Evolutionary conservation across 371 early-diverging fungal species (phyloP).

Genomic region (Rhizomucor pusillus): DNA sequence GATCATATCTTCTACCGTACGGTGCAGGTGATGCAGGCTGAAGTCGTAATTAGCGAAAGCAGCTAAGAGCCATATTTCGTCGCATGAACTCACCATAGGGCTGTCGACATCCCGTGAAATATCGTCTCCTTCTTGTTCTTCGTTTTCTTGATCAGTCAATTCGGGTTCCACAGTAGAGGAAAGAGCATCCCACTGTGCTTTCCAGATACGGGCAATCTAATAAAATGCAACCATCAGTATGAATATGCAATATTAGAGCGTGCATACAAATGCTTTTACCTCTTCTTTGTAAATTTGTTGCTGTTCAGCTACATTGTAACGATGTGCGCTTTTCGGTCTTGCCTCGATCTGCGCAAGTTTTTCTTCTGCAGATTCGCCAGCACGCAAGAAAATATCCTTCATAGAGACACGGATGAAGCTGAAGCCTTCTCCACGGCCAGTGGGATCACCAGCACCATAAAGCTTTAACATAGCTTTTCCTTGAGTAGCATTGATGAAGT

Average conservation of each 20-base stretch:
- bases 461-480: conserved; percentile 94
- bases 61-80: no score
- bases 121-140: conserved; percentile 47
- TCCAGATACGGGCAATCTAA: conserved; percentile 90
- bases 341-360: conserved; percentile 82
- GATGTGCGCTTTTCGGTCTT: conserved; percentile 81
- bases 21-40: conserved; percentile 25
- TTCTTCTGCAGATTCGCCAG: conserved; percentile 84
- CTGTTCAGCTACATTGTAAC: conserved; percentile 94
- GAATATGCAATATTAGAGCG: background rate
- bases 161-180: conserved; percentile 51
- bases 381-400: conserved; percentile 95
- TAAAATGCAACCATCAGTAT: no score
- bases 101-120: conserved; percentile 28
- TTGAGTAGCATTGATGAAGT: conserved; percentile 91
- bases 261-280: conserved; percentile 23
- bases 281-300: conserved; percentile 93
- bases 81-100: conserved; percentile 28
- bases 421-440: conserved; percentile 98
- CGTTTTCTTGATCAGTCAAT: conserved; percentile 52
- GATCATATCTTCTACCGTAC: conserved; percentile 30
- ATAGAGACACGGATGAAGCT: conserved; percentile 96
- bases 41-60: no score
- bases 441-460: conserved; percentile 96
- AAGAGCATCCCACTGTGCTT: conserved; percentile 77